These are phyloP conservation scores for Epicoccum nigrum DNA, from an alignment of 2,329 filamentous ascomycete genomes.

Conservation along the genomic window DNA sequence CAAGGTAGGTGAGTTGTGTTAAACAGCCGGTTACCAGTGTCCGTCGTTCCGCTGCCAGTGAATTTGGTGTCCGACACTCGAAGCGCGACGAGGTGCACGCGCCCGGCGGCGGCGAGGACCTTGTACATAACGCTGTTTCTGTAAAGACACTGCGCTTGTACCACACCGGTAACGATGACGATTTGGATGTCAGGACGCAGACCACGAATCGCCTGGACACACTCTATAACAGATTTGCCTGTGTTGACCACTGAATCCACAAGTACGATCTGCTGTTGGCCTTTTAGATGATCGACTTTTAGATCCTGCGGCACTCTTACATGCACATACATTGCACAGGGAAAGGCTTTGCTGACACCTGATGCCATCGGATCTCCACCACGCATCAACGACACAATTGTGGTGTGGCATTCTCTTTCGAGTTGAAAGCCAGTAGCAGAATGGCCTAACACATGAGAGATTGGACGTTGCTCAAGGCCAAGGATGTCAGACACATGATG, in stretches of 20 bases:
- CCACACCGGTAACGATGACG: too few species aligned
- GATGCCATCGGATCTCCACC: constrained; percentile 67
- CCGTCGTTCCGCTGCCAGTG: too few species aligned
- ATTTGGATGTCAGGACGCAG: too few species aligned
- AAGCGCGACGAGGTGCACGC: too few species aligned
- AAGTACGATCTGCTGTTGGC: constrained; percentile 54
- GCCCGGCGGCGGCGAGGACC: too few species aligned
- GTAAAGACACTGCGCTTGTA: too few species aligned
- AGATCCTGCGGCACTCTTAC: constrained; percentile 52
- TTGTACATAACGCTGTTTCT: too few species aligned
- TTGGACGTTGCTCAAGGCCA: constrained; percentile 57
- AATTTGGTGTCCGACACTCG: too few species aligned
- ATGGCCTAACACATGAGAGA: constrained; percentile 60
- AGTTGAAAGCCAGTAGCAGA: constrained; percentile 55
- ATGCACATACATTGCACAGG: constrained; percentile 60
- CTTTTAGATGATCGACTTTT: constrained; percentile 49
- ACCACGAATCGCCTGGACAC: too few species aligned
- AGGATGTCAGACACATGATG: constrained; percentile 56
- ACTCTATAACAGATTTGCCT: constrained; percentile 58
- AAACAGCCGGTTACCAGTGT: too few species aligned
- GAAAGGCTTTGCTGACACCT: constrained; percentile 62
- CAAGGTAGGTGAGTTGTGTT: too few species aligned
- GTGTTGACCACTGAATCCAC: constrained; percentile 68
- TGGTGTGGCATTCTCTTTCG: constrained; percentile 54
- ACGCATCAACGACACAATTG: constrained; percentile 67